phyloP scores from a whole-genome alignment of 257 asterid species.

The Solanum habrochaites region DNA sequence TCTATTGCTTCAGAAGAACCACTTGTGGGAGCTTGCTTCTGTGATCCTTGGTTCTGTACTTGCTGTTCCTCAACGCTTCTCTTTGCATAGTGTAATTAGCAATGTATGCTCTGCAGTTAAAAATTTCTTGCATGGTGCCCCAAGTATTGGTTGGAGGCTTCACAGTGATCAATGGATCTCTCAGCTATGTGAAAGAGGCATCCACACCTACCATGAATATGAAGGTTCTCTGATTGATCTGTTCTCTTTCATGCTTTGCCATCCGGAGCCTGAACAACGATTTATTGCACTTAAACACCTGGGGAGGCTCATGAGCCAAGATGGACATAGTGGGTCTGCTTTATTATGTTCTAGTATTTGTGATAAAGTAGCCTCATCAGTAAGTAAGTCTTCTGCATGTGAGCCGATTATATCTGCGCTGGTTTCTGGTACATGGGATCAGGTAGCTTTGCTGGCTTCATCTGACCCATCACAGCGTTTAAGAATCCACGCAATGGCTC shows the following conservation, averaged over 20 bases:
- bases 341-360: conserved; percentile 22
- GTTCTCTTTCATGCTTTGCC: conserved; percentile 63
- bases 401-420: conserved; percentile 38
- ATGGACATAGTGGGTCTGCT: conserved; percentile 31
- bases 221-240: conserved; percentile 54
- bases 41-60: conserved; percentile 63
- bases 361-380: conserved; percentile 23
- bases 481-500: conserved; percentile 59
- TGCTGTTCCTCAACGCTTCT: conserved; percentile 40
- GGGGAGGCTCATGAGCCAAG: conserved; percentile 60
- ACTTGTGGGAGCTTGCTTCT: conserved; percentile 83
- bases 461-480: conserved; percentile 64
- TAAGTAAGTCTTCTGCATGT: conserved; percentile 23
- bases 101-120: conserved; percentile 50
- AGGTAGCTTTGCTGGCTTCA: conserved; percentile 64
- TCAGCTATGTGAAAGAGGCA: conserved; percentile 46
- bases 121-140: conserved; percentile 56
- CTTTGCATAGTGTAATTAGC: conserved; percentile 39
- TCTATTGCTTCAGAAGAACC: conserved; percentile 50
- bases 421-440: conserved; percentile 80
- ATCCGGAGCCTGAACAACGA: conserved; percentile 93
- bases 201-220: conserved; percentile 34
- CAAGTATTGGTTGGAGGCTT: conserved; percentile 69
- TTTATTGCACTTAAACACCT: conserved; percentile 79
- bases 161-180: conserved; percentile 64